Evolutionary conservation across 495 filamentous ascomycete genomes (phyloP).

Genomic region (Astrothelium macrocarpum): DNA sequence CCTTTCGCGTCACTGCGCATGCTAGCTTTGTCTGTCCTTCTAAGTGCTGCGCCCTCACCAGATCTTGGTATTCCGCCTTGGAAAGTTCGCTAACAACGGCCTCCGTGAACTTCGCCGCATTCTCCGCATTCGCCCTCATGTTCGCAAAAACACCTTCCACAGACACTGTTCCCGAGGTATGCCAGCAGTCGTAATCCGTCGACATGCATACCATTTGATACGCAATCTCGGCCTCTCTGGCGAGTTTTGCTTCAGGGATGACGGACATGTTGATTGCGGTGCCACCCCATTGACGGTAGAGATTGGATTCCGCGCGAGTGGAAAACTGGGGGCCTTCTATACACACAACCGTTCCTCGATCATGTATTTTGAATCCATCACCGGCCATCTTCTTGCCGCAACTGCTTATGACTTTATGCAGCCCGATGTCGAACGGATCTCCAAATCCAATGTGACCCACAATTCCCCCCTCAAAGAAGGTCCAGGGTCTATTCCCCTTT

Average conservation of each 20-base stretch:
- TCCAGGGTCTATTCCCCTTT: constrained; percentile 71
- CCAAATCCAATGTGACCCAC: constrained; percentile 90
- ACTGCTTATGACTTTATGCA: constrained; percentile 57
- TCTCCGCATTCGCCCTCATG: constrained; percentile 80
- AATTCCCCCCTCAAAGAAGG: constrained; percentile 84
- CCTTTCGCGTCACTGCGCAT: constrained; percentile 28
- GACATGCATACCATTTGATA: constrained; percentile 98
- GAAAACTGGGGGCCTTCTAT: constrained; percentile 96
- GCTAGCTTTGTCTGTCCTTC: constrained; percentile 49
- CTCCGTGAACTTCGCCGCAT: constrained; percentile 70
- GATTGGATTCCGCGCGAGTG: constrained; percentile 82
- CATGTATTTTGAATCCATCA: constrained; percentile 65
- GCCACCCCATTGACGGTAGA: constrained; percentile 85
- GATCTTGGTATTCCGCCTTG: constrained; percentile 56
- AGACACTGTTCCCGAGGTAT: constrained; percentile 57
- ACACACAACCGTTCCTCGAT: constrained; percentile 68
- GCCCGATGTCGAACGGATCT: constrained; percentile 75
- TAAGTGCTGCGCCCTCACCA: constrained; percentile 65
- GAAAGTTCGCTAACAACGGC: constrained; percentile 78
- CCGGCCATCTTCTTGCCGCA: constrained; percentile 68
- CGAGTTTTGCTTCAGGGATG: constrained; percentile 87
- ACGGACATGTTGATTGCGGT: constrained; percentile 92
- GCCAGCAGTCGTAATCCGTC: constrained; percentile 98
- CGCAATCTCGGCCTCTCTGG: constrained; percentile 84
- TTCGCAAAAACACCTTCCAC: constrained; percentile 95